phyloP scores from a whole-genome alignment of 2,329 filamentous ascomycete genomes.

The Sporothrix humicola region DNA sequence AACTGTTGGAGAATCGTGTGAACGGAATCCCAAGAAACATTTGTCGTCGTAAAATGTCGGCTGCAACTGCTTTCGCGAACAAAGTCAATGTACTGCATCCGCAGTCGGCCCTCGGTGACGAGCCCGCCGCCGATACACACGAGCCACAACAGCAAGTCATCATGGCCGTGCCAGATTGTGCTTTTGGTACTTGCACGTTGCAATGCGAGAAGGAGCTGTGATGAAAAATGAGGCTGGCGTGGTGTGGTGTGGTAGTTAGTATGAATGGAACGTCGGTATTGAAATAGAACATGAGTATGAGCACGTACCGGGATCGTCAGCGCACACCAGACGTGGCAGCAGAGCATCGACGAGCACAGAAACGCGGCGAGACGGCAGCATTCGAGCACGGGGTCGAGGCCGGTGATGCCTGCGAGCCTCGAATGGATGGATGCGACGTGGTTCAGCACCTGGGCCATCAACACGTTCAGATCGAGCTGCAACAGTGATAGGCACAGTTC shows the following conservation, averaged over 20 bases:
- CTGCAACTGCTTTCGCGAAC: background rate
- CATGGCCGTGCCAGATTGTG: background rate
- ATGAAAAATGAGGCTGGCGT: background rate
- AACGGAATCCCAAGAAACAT: background rate
- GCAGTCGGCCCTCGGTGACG: background rate
- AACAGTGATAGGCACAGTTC: background rate
- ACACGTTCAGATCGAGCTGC: slow-evolving; percentile 1
- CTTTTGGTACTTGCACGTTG: background rate
- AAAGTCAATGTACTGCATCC: background rate
- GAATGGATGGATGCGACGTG: slow-evolving; percentile 6
- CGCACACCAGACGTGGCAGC: slow-evolving; percentile 13
- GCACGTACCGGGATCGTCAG: slow-evolving; percentile 5
- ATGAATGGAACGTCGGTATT: background rate
- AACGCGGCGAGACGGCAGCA: slow-evolving; percentile 10
- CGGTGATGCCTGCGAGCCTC: slow-evolving; percentile 7
- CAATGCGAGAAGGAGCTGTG: background rate
- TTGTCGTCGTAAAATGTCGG: background rate
- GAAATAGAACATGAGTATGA: too few relatives aligned
- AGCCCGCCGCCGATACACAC: slow-evolving; percentile 11
- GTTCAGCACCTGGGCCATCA: slow-evolving; percentile 2
- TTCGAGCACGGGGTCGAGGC: background rate
- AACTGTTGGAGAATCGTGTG: slow-evolving; percentile 1
- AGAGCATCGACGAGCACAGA: slow-evolving; percentile 12
- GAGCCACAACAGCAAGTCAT: slow-evolving; percentile 8
- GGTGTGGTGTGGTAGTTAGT: background rate